Conservation (phyloP, 192 early-diverging fungal species). For the Backusella westeae region DNA sequence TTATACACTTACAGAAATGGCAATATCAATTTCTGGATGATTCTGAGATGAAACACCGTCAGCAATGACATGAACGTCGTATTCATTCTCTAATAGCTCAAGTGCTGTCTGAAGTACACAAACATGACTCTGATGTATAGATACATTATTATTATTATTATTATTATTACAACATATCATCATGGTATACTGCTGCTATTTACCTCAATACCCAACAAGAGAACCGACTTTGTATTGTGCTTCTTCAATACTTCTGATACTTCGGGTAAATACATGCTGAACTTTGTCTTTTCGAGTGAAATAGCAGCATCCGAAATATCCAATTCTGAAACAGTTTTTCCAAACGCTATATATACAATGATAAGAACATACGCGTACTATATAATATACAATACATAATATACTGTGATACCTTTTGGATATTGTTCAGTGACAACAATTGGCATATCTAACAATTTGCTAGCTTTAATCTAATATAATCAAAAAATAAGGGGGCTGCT, state of each 20-base stretch:
- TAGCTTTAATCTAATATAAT: constrained; percentile 56
- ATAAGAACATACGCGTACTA: neutral
- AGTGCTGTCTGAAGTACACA: constrained; percentile 94
- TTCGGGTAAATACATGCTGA: constrained; percentile 80
- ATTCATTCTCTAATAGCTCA: constrained; percentile 75
- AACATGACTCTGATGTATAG: constrained; percentile 71
- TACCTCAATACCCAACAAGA: constrained; percentile 92
- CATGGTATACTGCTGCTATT: neutral
- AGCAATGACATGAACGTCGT: constrained; percentile 85
- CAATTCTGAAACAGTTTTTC: constrained; percentile 74
- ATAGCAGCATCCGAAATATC: constrained; percentile 61
- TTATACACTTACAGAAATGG: constrained; percentile 59
- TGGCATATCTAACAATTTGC: constrained; percentile 76
- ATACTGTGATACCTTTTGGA: constrained; percentile 53
- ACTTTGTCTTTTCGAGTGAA: constrained; percentile 77
- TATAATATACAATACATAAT: neutral
- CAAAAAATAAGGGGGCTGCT: neutral
- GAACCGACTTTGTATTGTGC: constrained; percentile 57
- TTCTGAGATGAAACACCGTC: constrained; percentile 93
- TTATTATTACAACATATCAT: neutral
- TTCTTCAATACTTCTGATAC: constrained; percentile 55
- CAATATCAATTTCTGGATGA: constrained; percentile 78
- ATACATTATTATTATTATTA: neutral
- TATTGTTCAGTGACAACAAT: constrained; percentile 92
- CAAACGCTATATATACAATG: constrained; percentile 50